phyloP scores from a whole-genome alignment of 176 grass and related monocot genomes.

The Lolium rigidum region DNA sequence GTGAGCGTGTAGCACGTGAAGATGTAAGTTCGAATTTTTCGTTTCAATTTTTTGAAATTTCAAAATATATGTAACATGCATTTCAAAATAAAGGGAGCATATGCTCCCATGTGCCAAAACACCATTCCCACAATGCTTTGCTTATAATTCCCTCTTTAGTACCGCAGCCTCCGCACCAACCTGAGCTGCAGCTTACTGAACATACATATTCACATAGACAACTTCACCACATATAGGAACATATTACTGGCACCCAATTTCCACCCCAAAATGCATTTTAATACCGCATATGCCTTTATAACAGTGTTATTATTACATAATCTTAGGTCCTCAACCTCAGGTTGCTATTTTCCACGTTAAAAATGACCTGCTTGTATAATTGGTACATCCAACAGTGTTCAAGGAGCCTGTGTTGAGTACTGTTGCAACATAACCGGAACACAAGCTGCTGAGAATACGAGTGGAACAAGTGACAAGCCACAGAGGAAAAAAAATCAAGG shows the following conservation, averaged over 20 bases:
- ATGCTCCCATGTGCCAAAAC: no score
- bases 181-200: neutral
- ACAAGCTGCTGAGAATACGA: neutral
- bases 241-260: neutral
- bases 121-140: neutral
- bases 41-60: no score
- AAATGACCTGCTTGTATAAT: neutral
- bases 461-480: neutral
- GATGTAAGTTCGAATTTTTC: no score
- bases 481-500: neutral
- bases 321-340: neutral
- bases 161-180: neutral
- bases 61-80: no score
- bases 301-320: conserved; percentile 12
- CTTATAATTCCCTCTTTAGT: neutral
- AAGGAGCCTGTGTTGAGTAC: neutral
- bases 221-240: neutral
- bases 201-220: neutral
- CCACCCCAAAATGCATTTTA: neutral
- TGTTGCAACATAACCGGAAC: neutral
- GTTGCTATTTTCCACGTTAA: neutral
- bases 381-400: neutral
- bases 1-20: no score
- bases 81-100: no score
- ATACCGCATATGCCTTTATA: neutral